A percentile compares a stretch with the other conserved stretches of the same genome.
phyloP scores from a whole-genome alignment of 2,329 filamentous ascomycete genomes.

The Colletotrichum scovillei region DNA sequence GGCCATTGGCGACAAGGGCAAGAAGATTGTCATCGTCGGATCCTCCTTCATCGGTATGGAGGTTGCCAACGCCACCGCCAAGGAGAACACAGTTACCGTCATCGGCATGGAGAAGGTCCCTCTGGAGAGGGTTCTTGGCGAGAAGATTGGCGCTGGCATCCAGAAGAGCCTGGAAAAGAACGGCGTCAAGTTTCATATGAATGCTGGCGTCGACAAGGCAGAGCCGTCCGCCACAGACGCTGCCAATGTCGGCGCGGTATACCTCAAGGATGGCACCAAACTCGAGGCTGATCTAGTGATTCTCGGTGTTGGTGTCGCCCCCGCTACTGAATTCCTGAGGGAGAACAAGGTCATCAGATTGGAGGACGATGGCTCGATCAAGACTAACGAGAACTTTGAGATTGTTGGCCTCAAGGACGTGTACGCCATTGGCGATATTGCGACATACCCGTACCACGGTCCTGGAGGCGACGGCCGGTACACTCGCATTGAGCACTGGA shows the following conservation, averaged over 20 bases:
- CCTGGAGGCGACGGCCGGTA: constrained; percentile 81
- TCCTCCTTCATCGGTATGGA: constrained; percentile 99
- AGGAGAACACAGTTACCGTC: constrained; percentile 86
- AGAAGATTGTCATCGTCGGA: constrained; percentile 93
- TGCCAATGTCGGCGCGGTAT: constrained; percentile 81
- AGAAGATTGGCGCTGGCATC: constrained; percentile 83
- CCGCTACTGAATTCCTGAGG: constrained; percentile 85
- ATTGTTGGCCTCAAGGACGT: constrained; percentile 83
- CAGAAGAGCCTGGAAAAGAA: constrained; percentile 83
- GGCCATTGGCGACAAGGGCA: constrained; percentile 84
- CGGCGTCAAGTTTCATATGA: constrained; percentile 89
- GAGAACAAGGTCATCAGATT: constrained; percentile 77
- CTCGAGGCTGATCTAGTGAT: constrained; percentile 91
- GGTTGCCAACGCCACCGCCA: constrained; percentile 84
- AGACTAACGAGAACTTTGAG: constrained; percentile 82
- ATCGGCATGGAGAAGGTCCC: constrained; percentile 90
- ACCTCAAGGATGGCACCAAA: constrained; percentile 86
- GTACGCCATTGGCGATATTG: constrained; percentile 95
- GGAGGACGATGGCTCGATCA: constrained; percentile 86
- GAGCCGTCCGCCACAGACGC: constrained; percentile 75
- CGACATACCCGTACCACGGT: constrained; percentile 92
- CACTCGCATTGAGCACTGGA: constrained; percentile 96
- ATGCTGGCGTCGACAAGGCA: constrained; percentile 84
- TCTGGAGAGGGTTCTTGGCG: constrained; percentile 87
- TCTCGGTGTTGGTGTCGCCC: constrained; percentile 88